A percentile compares a stretch with the other conserved stretches of the same genome.
These are phyloP conservation scores for Cladosporium sp. DNA, from an alignment of 2,329 filamentous ascomycete species.

Conservation along the genomic window DNA sequence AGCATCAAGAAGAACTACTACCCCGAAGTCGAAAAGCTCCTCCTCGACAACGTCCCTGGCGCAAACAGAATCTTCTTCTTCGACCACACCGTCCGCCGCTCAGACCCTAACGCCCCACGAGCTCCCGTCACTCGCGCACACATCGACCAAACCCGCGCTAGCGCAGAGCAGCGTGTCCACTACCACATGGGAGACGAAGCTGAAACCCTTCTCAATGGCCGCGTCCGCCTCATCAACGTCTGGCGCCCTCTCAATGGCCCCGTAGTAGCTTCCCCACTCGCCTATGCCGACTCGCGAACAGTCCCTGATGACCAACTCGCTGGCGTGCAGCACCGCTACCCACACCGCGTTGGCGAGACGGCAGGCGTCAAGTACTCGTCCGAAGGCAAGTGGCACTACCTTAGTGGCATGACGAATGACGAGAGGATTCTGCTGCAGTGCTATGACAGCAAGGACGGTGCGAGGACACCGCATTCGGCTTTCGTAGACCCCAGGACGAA, in stretches of 20 bases:
- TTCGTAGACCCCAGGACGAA: conserved; percentile 73
- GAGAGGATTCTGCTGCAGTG: conserved; percentile 52
- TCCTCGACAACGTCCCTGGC: conserved; percentile 65
- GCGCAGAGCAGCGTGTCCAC: conserved; percentile 63
- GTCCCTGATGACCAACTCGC: conserved; percentile 62
- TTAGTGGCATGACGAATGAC: conserved; percentile 68
- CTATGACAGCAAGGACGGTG: conserved; percentile 39
- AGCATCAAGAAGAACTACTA: conserved; percentile 73
- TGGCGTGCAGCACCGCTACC: conserved; percentile 70
- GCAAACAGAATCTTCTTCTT: conserved; percentile 68
- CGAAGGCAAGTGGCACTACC: conserved; percentile 71
- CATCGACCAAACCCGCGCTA: conserved; percentile 73
- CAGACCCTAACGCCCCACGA: conserved; percentile 55
- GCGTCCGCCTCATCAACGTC: conserved; percentile 82
- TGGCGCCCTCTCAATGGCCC: conserved; percentile 65
- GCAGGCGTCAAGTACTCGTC: conserved; percentile 62
- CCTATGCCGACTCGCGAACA: conserved; percentile 52
- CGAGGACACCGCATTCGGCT: conserved; percentile 63
- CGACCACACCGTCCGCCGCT: conserved; percentile 81
- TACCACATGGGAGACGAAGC: conserved; percentile 66
- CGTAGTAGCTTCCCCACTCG: conserved; percentile 54
- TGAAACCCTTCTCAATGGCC: conserved; percentile 58
- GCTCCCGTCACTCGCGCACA: conserved; percentile 70
- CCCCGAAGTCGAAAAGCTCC: conserved; percentile 71
- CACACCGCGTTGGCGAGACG: conserved; percentile 67